Base-by-base conservation (phyloP, 345 rosid species). In the Boechera retrofracta region DNA sequence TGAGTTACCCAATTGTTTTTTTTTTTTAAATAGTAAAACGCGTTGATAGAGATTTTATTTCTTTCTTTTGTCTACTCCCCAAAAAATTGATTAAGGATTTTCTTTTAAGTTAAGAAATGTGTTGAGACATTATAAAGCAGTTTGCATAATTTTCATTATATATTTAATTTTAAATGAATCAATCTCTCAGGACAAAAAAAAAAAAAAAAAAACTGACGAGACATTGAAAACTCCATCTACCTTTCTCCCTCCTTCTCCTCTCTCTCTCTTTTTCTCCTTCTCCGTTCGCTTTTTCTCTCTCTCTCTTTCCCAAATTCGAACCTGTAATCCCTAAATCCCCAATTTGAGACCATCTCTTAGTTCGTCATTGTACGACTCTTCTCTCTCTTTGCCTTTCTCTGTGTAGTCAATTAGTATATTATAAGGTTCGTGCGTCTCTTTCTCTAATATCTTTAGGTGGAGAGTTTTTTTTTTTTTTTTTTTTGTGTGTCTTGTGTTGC, bases 261-360 rank as follows among this genome's bases (percentile, higher is more conserved):
- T 56, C 18, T 47, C 8, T 10, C 44, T 36, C 12, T 66, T 58
- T 49, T 8, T 44, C 41, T 54, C 35, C 29, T 51, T 64, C 69
- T 64, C 10, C 49, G 8, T 29, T 68, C 16, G 16, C 9, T 33
- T 31, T 18, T 10, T 76, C 62, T 62, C 21, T 48, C 44, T 41
- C 41, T 36, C 41, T 8, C 4, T 41, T 10, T 41, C 44, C 67
- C 69, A 44, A 48, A 12, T 55, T 49, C 39, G 71, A 51, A 75
- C 60, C 72, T 69, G 71, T 61, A 39, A 82, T 63, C 87, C 87
- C 81, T 82, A 77, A 80, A 51, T 59, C 52, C 78, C 76, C 70
- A 39, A 53, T 41, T 66, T 41, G 49, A 16, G 42, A 72, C 55
- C 55, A 35, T 4, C 36, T 63, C 52, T 67, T 67, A 41, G 64